Conservation (phyloP, 345 rosid species). For the Eucalyptus cladocalyx region DNA sequence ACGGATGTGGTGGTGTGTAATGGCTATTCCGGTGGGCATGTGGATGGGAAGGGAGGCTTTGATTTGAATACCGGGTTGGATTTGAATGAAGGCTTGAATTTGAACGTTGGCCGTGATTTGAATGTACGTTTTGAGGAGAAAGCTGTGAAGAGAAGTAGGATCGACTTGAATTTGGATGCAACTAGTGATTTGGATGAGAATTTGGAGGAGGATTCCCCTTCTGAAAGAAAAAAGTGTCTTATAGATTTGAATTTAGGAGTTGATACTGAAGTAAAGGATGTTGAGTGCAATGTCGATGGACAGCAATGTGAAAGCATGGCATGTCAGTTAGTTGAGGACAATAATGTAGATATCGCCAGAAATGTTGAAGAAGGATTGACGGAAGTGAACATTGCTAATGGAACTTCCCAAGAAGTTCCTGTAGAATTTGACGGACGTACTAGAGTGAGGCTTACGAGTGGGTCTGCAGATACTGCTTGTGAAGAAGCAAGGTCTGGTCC, state of each 20-base stretch:
- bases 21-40: constrained; percentile 19
- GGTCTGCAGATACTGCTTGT: constrained; percentile 5
- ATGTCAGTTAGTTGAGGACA: constrained; percentile 9
- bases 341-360: not conserved
- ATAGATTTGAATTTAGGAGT: constrained; percentile 80
- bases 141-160: constrained; percentile 21
- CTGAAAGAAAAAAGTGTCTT: constrained; percentile 27
- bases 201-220: not conserved
- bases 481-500: constrained; percentile 17
- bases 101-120: constrained; percentile 3
- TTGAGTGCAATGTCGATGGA: constrained; percentile 1
- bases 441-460: not conserved
- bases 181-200: not conserved
- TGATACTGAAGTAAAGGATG: constrained; percentile 34
- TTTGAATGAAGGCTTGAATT: constrained; percentile 39
- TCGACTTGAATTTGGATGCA: constrained; percentile 77
- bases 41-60: constrained; percentile 16
- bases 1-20: constrained; percentile 15
- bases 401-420: constrained; percentile 25
- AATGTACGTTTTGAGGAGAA: constrained; percentile 3
- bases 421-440: not conserved
- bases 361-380: not conserved
- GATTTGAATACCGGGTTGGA: constrained; percentile 67
- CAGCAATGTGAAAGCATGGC: not conserved
- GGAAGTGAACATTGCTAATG: constrained; percentile 7